phyloP scores from a whole-genome alignment of 768 basidiomycete species.

The Suillus bovinus region DNA sequence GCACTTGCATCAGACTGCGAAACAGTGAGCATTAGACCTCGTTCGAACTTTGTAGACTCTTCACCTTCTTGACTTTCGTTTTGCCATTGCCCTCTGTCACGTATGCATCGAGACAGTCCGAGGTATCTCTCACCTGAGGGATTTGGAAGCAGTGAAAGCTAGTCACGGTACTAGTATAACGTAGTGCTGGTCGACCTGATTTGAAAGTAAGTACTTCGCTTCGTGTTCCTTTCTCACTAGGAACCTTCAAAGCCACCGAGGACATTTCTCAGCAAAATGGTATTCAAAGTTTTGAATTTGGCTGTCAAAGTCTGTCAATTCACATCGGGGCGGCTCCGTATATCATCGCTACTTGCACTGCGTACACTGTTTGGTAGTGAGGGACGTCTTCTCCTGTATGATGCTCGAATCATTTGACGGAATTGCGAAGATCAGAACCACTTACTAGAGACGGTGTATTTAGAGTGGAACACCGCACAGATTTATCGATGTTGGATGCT shows the following conservation, averaged over 20 bases:
- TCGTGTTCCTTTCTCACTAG: too few relatives aligned
- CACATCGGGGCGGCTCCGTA: conserved; percentile 57
- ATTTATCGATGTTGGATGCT: conserved; percentile 56
- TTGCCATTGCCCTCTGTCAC: too few relatives aligned
- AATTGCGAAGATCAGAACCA: conserved; percentile 2
- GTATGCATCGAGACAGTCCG: too few relatives aligned
- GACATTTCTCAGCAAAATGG: conserved; percentile 20
- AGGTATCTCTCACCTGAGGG: too few relatives aligned
- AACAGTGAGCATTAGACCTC: too few relatives aligned
- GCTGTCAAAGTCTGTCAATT: conserved; percentile 40
- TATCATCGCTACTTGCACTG: conserved; percentile 52
- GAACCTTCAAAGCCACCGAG: conserved; percentile 25
- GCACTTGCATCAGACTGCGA: too few relatives aligned
- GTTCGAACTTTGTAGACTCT: too few relatives aligned
- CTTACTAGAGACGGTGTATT: conserved; percentile 52
- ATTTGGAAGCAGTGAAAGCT: too few relatives aligned
- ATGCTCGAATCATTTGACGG: not conserved
- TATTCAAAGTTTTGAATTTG: conserved; percentile 28
- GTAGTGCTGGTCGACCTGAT: too few relatives aligned
- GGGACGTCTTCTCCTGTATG: conserved; percentile 22
- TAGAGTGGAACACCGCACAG: conserved; percentile 58
- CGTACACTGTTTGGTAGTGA: conserved; percentile 40
- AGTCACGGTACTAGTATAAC: too few relatives aligned
- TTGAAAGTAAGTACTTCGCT: too few relatives aligned
- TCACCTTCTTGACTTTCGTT: too few relatives aligned